phyloP scores from a whole-genome alignment of 2,329 filamentous ascomycete species.

The Curvularia sp. region DNA sequence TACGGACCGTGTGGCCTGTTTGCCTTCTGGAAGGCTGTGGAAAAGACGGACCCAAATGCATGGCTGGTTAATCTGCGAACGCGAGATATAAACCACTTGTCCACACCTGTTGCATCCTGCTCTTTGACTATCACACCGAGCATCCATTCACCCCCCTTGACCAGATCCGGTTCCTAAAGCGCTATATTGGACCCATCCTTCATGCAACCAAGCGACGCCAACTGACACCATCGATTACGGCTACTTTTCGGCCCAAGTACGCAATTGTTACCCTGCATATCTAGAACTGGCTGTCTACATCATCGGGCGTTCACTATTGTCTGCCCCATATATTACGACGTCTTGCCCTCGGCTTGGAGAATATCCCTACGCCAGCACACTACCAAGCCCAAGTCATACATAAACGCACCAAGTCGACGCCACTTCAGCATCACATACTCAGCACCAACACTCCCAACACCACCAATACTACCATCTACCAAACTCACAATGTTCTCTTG shows the following conservation, averaged over 20 bases:
- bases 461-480: background rate
- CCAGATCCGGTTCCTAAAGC: slow-evolving; percentile 8
- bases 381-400: slow-evolving; percentile 10
- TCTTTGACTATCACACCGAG: background rate
- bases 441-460: slow-evolving; percentile 4
- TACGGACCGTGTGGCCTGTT: background rate
- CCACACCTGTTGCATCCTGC: slow-evolving; percentile 1
- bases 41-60: background rate
- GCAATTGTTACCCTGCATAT: slow-evolving; percentile 34
- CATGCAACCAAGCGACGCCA: slow-evolving; percentile 35
- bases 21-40: slow-evolving; percentile 1
- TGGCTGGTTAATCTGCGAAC: background rate
- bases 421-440: slow-evolving; percentile 3
- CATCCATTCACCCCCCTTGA: slow-evolving; percentile 10
- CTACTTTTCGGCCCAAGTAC: slow-evolving; percentile 31
- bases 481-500: slow-evolving; percentile 52
- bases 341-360: slow-evolving; percentile 8
- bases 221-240: slow-evolving; percentile 27
- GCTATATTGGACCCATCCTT: slow-evolving; percentile 28
- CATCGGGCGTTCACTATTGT: slow-evolving; percentile 38
- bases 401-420: slow-evolving; percentile 1
- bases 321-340: slow-evolving; percentile 38
- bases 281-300: slow-evolving; percentile 31
- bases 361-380: slow-evolving; percentile 4
- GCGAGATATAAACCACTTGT: slow-evolving; percentile 11